A percentile compares a stretch with the other conserved stretches of the same genome.
These are phyloP conservation scores for Krasilnikovozyma curviuscula DNA, from an alignment of 768 basidiomycete genomes.

Conservation along the genomic window DNA sequence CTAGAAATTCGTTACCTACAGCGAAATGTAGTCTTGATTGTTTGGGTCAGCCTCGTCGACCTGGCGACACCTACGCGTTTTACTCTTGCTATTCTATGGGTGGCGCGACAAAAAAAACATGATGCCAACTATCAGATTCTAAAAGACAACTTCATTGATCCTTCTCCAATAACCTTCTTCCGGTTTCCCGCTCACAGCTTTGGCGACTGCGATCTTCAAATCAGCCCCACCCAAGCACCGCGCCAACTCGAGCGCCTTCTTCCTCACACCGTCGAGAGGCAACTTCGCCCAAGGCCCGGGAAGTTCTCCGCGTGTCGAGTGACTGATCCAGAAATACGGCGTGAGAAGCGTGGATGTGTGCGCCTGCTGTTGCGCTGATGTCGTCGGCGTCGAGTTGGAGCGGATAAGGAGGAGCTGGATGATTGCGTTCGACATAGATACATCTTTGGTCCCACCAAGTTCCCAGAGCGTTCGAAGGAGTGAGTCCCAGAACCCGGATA, in stretches of 20 bases:
- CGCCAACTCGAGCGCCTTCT: conserved; percentile 48
- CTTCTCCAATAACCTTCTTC: too few species aligned
- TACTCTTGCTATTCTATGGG: too few species aligned
- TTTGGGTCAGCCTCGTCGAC: too few species aligned
- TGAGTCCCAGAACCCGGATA: conserved; percentile 48
- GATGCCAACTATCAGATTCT: too few species aligned
- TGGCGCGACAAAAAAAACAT: too few species aligned
- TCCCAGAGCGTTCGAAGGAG: conserved; percentile 78
- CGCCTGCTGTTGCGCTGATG: conserved; percentile 27
- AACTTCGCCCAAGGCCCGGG: conserved; percentile 61
- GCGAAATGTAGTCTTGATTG: too few species aligned
- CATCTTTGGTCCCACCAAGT: conserved; percentile 40
- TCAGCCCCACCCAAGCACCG: too few species aligned
- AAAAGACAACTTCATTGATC: too few species aligned
- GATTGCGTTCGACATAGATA: conserved; percentile 42
- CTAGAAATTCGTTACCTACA: too few species aligned
- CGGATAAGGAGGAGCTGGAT: conserved; percentile 12
- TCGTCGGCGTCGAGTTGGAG: conserved; percentile 1
- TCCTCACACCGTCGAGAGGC: conserved; percentile 31
- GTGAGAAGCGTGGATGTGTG: conserved; percentile 36
- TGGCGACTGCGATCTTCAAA: too few species aligned
- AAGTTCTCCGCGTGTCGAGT: conserved; percentile 52
- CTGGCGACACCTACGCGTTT: too few species aligned
- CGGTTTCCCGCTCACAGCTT: too few species aligned
- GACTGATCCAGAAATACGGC: conserved; percentile 62